Evolutionary conservation across 352 stramenopile genomes (phyloP), one percentile per base, ranked within the genome.

Genomic region (Aphanomyces stellatus): DNA sequence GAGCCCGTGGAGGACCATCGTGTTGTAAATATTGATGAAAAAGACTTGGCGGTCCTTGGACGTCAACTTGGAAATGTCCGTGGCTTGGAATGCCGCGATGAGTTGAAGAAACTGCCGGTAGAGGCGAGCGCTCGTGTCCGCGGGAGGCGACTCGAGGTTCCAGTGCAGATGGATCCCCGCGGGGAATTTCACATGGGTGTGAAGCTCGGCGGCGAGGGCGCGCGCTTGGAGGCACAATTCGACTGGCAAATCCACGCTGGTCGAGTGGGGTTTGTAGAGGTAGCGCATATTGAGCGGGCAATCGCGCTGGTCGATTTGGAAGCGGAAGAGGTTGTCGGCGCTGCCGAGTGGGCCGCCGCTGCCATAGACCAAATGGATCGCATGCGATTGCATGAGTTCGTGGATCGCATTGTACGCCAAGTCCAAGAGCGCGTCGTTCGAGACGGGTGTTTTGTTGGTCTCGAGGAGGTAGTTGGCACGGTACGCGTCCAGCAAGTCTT

Each of bases 21-120:
- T 82, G 69, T 95, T 95, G 76, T 93, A 93, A 53, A 93, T 76
- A 74, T 95, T 95, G 79, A 95, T 93, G 61, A 95, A 95, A 61
- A 95, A 95, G 1, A 85, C 80, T 60, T 93, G 86, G 4, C 85
- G 84, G 48, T 93, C 86, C 64, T 93, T 83, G 71, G 91, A 93
- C 10, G 85, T 80, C 22, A 95, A 66, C 43, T 73, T 79, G 11
- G 72, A 69, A n/a, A 95, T 77, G 55, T 92, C 83, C 31, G 91
- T 70, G 25, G 77, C 79, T 69, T 93, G 85, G 30, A 95, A 51
- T 51, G 79, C 77, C 3, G 80, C 76, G 13, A 77, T 69, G 17
- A 88, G 57, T 67, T 90, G 89, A 46, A 92, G 53, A 66, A 94
- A 94, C 19, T 75, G 72, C 34, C 86, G 86, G 71, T 91, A 94